Evolutionary conservation across 805 yeast species (phyloP), one percentile per base, ranked within the genome.

Genomic region (Schwanniomyces pseudopolymorphus): DNA sequence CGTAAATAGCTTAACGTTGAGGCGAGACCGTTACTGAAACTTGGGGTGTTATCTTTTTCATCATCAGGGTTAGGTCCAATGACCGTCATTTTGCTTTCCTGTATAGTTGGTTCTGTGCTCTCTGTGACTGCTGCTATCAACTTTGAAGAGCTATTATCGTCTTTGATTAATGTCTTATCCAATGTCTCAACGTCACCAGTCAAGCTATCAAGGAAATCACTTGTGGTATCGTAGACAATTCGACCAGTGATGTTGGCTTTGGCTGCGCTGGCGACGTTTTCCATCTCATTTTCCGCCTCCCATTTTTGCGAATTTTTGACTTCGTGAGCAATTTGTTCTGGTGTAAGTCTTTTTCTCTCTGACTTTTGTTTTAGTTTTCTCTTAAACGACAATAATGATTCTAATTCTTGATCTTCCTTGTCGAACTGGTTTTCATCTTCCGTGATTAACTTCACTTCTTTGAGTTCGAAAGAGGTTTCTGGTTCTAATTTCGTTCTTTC

Each of bases 191-290:
- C 20, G 5, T 36, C 26, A 3, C 33, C n/a, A 27, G 44, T 42
- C 10, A 67, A 50, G 3, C 57, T 53, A 20, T 54, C 61, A 39
- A 74, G 54, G 48, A 75, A 74, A 26, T 73, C 79, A 24, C 61
- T 60, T 1, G 77, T 77, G 20, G 70, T 77, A 52, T 78, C 77
- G 20, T 75, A 59, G 1, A 70, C 63, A 20, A 73, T 22, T 2
- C 38, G 57, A 33, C 42, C 45, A 5, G 43, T 49, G 5, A 31
- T 14, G 16, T 43, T 37, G 11, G 33, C 25, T 13, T 40, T 16
- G 2, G 42, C 31, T 5, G 46, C 45, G 49, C 48, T 51, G 1
- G 46, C 19, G 3, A 33, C 28, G 14, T 43, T 49, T 19, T 57
- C 60, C 33, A 47, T 17, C 7, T 47, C 48, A 21, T 53, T 51